phyloP scores from a whole-genome alignment of 495 filamentous ascomycete species.

The Haplographium delicatum region DNA sequence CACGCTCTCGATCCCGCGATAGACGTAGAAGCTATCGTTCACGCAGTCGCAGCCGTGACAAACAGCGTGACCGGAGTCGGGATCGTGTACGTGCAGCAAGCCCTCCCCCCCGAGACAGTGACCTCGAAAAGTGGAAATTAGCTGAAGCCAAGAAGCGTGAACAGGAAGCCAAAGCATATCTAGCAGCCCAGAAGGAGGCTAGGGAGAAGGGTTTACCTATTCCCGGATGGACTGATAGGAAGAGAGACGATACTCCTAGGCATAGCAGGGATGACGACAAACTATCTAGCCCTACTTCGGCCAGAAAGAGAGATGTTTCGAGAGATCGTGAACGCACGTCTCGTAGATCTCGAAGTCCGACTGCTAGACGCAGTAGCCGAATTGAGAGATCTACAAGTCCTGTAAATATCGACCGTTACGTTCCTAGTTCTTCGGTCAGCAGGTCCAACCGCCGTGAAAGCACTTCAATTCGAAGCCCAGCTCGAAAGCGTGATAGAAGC shows the following conservation, averaged over 20 bases:
- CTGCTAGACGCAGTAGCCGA: conserved; percentile 28
- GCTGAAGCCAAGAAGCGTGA: conserved; percentile 51
- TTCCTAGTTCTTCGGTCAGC: conserved; percentile 32
- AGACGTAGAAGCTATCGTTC: conserved; percentile 29
- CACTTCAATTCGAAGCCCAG: conserved; percentile 8
- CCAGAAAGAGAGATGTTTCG: conserved; percentile 16
- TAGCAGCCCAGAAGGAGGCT: conserved; percentile 47
- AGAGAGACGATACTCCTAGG: not conserved
- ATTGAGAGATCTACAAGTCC: conserved; percentile 39
- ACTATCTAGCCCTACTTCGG: conserved; percentile 14
- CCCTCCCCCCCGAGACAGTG: conserved; percentile 2
- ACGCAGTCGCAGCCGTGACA: conserved; percentile 18
- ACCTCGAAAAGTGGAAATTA: conserved; percentile 43
- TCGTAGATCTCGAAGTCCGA: conserved; percentile 22
- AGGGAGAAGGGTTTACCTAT: conserved; percentile 45
- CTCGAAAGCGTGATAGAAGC: conserved; percentile 21
- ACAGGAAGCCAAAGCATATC: conserved; percentile 51
- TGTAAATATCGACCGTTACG: conserved; percentile 50
- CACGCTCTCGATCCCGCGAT: conserved; percentile 26
- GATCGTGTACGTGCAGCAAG: conserved; percentile 29
- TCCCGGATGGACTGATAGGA: conserved; percentile 23
- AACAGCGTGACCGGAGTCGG: conserved; percentile 10
- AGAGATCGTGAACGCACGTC: conserved; percentile 8
- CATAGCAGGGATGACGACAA: conserved; percentile 5
- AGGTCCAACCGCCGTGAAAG: conserved; percentile 10